Evolutionary conservation across 345 rosid genomes (phyloP).

Genomic region (Camelina laxa): DNA sequence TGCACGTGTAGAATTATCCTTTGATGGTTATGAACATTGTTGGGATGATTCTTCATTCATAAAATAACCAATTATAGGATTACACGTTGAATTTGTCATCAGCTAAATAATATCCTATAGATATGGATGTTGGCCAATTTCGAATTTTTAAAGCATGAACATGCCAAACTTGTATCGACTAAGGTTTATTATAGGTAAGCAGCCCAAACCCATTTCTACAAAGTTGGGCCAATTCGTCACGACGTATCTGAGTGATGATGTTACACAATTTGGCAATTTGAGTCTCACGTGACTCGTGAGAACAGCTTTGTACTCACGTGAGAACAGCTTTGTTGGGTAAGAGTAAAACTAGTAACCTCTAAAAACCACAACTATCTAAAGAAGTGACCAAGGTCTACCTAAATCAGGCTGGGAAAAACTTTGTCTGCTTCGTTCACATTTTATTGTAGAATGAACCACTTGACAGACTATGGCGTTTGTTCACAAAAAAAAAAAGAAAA

Average conservation of each 20-base stretch:
- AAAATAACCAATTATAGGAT: background rate
- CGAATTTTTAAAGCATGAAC: background rate
- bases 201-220: conserved; percentile 5
- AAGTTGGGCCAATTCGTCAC: background rate
- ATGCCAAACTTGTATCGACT: background rate
- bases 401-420: background rate
- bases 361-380: background rate
- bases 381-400: background rate
- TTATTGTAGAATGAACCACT: background rate
- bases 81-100: background rate
- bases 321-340: background rate
- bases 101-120: background rate
- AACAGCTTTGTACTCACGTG: background rate
- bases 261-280: background rate
- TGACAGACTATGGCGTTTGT: too few species aligned
- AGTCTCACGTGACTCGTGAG: background rate
- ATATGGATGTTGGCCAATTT: background rate
- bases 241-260: background rate
- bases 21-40: background rate
- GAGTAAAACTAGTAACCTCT: too few species aligned
- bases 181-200: background rate
- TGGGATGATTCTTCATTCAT: background rate
- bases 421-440: background rate
- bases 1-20: conserved; percentile 1
- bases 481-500: too few species aligned